A percentile compares a stretch with the other conserved stretches of the same genome.
phyloP scores from a whole-genome alignment of 768 basidiomycete species.

The Russula olivacea region DNA sequence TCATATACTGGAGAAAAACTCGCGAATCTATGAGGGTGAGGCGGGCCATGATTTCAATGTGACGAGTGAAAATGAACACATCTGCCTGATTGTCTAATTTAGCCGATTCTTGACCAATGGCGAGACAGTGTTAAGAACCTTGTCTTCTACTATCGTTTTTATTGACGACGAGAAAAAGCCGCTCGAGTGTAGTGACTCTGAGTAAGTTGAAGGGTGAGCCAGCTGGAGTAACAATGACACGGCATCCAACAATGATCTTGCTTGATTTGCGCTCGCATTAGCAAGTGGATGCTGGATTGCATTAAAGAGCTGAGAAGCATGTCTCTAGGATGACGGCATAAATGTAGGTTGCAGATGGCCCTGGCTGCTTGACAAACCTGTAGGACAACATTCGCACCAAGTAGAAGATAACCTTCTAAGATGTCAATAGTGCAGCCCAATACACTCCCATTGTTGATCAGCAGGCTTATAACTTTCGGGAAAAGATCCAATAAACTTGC shows the following conservation, averaged over 20 bases:
- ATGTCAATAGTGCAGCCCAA: conserved; percentile 62
- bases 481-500: conserved; percentile 59
- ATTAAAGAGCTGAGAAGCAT: conserved; percentile 50
- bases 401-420: conserved; percentile 73
- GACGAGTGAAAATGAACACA: conserved; percentile 53
- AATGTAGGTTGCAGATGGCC: background rate
- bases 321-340: conserved; percentile 37
- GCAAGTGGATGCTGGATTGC: conserved; percentile 49
- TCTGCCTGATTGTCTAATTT: conserved; percentile 32
- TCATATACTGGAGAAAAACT: conserved; percentile 67
- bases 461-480: conserved; percentile 52
- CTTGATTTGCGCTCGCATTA: conserved; percentile 48
- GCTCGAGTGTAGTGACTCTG: conserved; percentile 62
- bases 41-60: conserved; percentile 68
- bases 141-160: conserved; percentile 55
- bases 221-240: conserved; percentile 59
- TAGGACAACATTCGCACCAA: conserved; percentile 56
- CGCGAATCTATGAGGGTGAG: conserved; percentile 59
- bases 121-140: conserved; percentile 39
- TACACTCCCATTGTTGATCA: conserved; percentile 67
- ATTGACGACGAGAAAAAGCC: conserved; percentile 65
- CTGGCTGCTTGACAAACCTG: conserved; percentile 42
- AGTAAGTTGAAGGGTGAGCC: conserved; percentile 62
- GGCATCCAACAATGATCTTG: conserved; percentile 55
- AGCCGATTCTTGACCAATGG: conserved; percentile 13